A percentile compares a stretch with the other conserved stretches of the same genome.
Conservation (phyloP, 2,329 filamentous ascomycete genomes). For the Apiospora hydei region DNA sequence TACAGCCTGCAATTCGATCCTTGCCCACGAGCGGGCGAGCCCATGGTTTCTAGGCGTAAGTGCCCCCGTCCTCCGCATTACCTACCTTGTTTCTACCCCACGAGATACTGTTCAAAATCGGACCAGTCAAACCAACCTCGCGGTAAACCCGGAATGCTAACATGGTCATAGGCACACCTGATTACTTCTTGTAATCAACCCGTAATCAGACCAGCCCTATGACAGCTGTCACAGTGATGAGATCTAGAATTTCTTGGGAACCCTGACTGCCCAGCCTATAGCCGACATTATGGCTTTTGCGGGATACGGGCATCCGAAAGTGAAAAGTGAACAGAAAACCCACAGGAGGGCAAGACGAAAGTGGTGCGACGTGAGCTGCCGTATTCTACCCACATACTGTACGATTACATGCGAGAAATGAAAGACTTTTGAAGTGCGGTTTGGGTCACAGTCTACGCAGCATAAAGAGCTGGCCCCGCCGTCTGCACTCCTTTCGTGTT, state of each 20-base stretch:
- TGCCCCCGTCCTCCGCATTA: conserved; percentile 29
- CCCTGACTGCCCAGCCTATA: not conserved
- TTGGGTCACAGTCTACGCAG: not conserved
- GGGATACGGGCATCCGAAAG: not conserved
- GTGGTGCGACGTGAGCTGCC: conserved; percentile 14
- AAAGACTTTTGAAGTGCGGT: not conserved
- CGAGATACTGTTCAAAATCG: not conserved
- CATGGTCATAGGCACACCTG: conserved; percentile 74
- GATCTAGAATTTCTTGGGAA: conserved; percentile 7
- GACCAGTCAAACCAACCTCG: not conserved
- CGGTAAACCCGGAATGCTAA: conserved; percentile 29
- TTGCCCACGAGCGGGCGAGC: conserved; percentile 94
- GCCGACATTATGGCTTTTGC: not conserved
- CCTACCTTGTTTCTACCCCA: not conserved
- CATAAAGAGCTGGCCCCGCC: not conserved
- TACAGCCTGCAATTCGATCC: conserved; percentile 97
- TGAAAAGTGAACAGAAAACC: not conserved
- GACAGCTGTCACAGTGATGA: conserved; percentile 10
- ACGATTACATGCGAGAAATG: conserved; percentile 16
- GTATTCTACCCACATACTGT: conserved; percentile 16
- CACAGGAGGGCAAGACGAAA: not conserved
- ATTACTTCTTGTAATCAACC: conserved; percentile 90
- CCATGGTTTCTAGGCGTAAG: conserved; percentile 94
- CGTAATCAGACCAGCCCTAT: conserved; percentile 17
- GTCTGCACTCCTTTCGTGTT: not conserved